Evolutionary conservation across 805 yeast species (phyloP).

Genomic region (Schizosaccharomyces octosporus): DNA sequence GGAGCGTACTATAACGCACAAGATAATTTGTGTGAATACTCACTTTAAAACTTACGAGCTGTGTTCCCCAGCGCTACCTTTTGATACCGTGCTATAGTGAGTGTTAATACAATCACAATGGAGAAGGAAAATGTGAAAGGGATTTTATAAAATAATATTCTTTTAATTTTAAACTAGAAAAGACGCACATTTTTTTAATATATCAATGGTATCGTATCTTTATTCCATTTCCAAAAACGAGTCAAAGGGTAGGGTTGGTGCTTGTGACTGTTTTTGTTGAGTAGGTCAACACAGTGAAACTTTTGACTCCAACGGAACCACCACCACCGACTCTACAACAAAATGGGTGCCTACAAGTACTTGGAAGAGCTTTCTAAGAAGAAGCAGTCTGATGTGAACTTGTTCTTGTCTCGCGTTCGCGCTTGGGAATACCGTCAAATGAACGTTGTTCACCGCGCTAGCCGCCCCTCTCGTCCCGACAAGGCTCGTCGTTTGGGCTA

Average conservation of each 20-base stretch:
- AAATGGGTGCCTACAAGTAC: conserved; percentile 95
- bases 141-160: too few relatives aligned
- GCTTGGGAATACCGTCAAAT: conserved; percentile 99
- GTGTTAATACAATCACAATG: too few relatives aligned
- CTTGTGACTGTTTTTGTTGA: background rate
- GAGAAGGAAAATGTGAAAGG: too few relatives aligned
- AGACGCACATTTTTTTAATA: too few relatives aligned
- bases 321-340: background rate
- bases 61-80: background rate
- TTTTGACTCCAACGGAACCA: background rate
- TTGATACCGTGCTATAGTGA: background rate
- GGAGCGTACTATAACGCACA: background rate
- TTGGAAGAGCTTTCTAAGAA: conserved; percentile 90
- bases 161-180: too few relatives aligned
- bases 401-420: conserved; percentile 98
- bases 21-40: too few relatives aligned
- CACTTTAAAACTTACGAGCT: background rate
- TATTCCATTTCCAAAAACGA: background rate
- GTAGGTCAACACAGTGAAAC: background rate
- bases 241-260: background rate
- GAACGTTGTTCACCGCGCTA: conserved; percentile 94
- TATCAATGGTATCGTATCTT: too few relatives aligned
- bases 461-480: conserved; percentile 98
- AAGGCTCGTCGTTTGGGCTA: conserved; percentile 99
- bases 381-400: conserved; percentile 98